phyloP scores from a whole-genome alignment of 1,284 basidiomycete species.

The Puccinia triticina region DNA sequence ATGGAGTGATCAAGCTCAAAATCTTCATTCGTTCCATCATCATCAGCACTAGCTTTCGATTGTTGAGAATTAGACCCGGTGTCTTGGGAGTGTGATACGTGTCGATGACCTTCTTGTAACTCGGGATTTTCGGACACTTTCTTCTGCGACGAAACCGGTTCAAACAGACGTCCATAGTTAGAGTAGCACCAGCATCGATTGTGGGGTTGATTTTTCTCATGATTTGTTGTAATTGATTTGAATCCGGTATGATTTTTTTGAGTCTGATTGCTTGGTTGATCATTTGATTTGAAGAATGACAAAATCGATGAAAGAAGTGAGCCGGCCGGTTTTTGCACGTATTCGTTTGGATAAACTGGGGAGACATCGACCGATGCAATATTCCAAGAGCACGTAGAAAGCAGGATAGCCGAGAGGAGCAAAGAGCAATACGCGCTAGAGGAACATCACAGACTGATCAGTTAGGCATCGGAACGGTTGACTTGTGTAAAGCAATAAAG shows the following conservation, averaged over 20 bases:
- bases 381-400: constrained; percentile 52
- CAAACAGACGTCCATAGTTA: constrained; percentile 29
- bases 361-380: constrained; percentile 46
- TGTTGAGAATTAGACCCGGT: neutral
- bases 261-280: neutral
- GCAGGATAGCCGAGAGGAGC: constrained; percentile 47
- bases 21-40: neutral
- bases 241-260: constrained; percentile 13
- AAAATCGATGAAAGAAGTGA: constrained; percentile 26
- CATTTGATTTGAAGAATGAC: constrained; percentile 2
- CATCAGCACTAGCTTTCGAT: neutral
- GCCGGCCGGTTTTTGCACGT: neutral
- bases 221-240: constrained; percentile 5
- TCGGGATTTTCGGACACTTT: neutral
- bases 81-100: neutral
- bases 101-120: constrained; percentile 2
- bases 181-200: constrained; percentile 47
- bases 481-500: neutral
- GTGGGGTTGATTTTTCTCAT: neutral
- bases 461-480: neutral
- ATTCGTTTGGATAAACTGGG: constrained; percentile 7
- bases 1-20: neutral
- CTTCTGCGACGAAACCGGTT: constrained; percentile 33
- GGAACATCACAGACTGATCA: neutral
- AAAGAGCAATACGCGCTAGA: constrained; percentile 49